phyloP scores from a whole-genome alignment of 139 green algal species.

The Chlorella vulgaris region DNA sequence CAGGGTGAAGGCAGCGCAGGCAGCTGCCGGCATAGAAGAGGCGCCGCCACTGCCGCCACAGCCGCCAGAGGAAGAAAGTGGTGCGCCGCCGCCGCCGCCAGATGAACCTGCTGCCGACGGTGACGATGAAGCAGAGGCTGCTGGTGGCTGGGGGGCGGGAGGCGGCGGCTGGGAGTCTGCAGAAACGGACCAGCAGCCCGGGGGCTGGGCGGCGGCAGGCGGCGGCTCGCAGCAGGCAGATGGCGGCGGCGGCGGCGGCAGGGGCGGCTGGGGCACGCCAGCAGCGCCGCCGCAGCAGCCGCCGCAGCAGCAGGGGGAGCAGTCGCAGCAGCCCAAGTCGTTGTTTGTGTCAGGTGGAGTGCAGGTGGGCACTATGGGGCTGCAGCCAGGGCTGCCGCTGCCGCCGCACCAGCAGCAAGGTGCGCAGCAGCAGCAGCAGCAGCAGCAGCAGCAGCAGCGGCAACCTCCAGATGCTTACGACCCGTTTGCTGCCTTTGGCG shows the following conservation, averaged over 20 bases:
- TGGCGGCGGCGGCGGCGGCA: neutral
- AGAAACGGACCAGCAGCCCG: neutral
- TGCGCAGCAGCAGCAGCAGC: slow-evolving; percentile 1
- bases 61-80: neutral
- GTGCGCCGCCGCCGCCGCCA: neutral
- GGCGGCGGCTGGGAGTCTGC: neutral
- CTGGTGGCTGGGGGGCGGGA: neutral
- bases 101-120: neutral
- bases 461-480: slow-evolving; percentile 2
- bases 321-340: neutral
- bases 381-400: neutral
- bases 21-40: slow-evolving; percentile 14
- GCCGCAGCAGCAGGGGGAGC: neutral
- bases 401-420: no score
- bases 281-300: neutral
- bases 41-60: neutral
- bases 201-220: neutral
- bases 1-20: slow-evolving; percentile 21
- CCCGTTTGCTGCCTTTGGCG: neutral
- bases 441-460: slow-evolving; percentile 13
- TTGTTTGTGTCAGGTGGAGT: slow-evolving; percentile 20
- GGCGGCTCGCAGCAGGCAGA: neutral
- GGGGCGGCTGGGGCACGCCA: neutral
- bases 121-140: neutral
- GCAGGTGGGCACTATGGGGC: slow-evolving; percentile 14